Evolutionary conservation across 2,329 filamentous ascomycete species (phyloP), one percentile per base, ranked within the genome.

Genomic region (Proliferodiscus dingleyae): DNA sequence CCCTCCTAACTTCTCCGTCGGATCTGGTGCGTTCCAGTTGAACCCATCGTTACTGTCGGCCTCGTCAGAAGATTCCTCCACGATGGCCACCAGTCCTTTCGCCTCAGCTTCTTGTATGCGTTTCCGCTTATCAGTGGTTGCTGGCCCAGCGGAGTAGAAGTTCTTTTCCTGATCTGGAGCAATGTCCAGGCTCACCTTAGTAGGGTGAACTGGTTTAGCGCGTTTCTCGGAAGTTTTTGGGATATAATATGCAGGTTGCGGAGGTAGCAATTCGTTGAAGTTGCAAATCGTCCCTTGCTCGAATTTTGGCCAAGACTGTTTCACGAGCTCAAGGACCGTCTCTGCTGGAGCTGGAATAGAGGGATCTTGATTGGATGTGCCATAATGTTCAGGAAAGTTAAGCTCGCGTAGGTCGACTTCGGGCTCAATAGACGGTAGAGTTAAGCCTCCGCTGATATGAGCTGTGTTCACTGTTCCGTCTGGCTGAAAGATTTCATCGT

Each of bases 111-210:
- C 71, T 37, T 78, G 70, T 19, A 81, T 66, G 21, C 76, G 77
- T 48, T 80, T 73, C 37, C 80, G 77, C 36, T 81, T 77, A 37
- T 61, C 59, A 5, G 66, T 60, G 3, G 71, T 69, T 1, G 76
- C 73, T 21, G 80, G 75, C 1, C 82, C 82, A 0, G 80, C 75
- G n/a, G 91, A 79, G 45, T 83, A 81, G 64, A 97, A 98, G 21
- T 78, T 74, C 57, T 89, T 89, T 64, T 95, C 88, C 55, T 95
- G 87, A 58, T 97, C 93, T 37, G 80, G 76, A 2, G 87, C 85
- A 26, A 97, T 71, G 50, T 98, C 93, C 11, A 98, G 74, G 50
- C 81, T 89, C 46, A 95, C 75, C 66, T 98, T 98, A 16, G 85
- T 90, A 0, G 89, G 89, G 4, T 89, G 77, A 3, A 97, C 74